A percentile compares a stretch with the other conserved stretches of the same genome.
Conservation (phyloP, 768 basidiomycete genomes). For the Boletellus ananiceps region DNA sequence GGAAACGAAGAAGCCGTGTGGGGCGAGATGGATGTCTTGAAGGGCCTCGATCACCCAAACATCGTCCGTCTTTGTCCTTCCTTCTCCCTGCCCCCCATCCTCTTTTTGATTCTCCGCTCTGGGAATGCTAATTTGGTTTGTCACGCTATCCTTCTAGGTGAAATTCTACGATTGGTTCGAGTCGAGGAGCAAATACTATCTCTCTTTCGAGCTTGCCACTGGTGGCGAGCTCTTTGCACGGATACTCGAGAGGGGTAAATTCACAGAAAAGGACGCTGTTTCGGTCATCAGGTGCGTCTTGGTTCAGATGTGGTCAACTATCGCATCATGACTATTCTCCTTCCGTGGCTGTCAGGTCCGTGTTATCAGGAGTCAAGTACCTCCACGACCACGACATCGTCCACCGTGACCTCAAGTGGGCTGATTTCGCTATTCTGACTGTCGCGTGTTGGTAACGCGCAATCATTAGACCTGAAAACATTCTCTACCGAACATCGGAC, state of each 20-base stretch:
- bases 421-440: slow-evolving; percentile 11
- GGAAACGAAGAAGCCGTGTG: slow-evolving; percentile 86
- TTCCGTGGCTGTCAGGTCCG: slow-evolving; percentile 45
- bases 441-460: neutral
- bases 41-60: slow-evolving; percentile 86
- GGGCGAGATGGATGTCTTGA: slow-evolving; percentile 91
- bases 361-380: slow-evolving; percentile 82
- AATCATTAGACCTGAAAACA: slow-evolving; percentile 80
- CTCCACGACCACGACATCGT: slow-evolving; percentile 92
- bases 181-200: slow-evolving; percentile 87
- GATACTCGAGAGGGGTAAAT: slow-evolving; percentile 80
- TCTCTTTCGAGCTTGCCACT: slow-evolving; percentile 90
- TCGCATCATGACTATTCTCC: neutral
- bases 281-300: slow-evolving; percentile 60
- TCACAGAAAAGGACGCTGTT: slow-evolving; percentile 90
- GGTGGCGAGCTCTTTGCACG: slow-evolving; percentile 95
- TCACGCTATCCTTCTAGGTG: slow-evolving; percentile 46
- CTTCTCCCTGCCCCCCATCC: too few relatives aligned
- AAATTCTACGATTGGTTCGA: slow-evolving; percentile 98
- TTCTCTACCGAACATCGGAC: slow-evolving; percentile 80
- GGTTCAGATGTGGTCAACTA: neutral
- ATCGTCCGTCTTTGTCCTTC: slow-evolving; percentile 51
- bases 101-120: too few relatives aligned
- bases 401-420: slow-evolving; percentile 90
- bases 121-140: too few relatives aligned